Base-by-base conservation (phyloP, 495 filamentous ascomycete genomes). In the Daldinia caldariorum region DNA sequence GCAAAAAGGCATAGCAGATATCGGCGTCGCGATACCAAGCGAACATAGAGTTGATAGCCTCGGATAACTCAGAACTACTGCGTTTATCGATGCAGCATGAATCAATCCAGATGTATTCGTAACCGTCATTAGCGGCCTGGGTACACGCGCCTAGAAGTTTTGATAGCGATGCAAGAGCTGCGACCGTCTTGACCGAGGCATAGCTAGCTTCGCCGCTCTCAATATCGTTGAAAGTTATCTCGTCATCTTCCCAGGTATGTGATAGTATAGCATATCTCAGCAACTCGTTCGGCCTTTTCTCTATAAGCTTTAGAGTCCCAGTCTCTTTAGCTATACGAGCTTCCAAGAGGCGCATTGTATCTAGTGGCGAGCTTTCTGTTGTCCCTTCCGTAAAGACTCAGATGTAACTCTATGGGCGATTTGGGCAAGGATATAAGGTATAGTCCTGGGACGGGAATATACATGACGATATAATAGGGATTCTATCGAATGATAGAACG, bases 21-120 rank as follows among this genome's bases (percentile, higher is more conserved):
- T 9, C 47, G 4, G 76, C 61, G 2, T 47, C 47, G 16, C 59
- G 31, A 47, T 79, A 80, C 78, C 77, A 80, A 0, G 26, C 53
- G 38, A 58, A 78, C 76, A 78, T 78, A 1, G 71, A 73, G 22
- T 77, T 77, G 32, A 77, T 77, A 10, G 75, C 63, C 38, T 78
- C 76, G 20, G 73, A 66, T 3, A 79, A 41, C 63, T 79, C 77
- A 10, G 75, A 75, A 41, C 71, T 76, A 50, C 74, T 79, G 8
- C 43, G 47, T 38, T 74, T 74, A 53, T 74, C 72, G 49, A 74
- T 74, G 54, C 69, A 73, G 56, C 70, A 69, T 6, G 72, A 65
- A 20, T 74, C 72, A 26, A 69, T 58, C 69, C 72, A 74, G 5
- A 64, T 53, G 13, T 59, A 64, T 6, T 51, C 51, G 14, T 47